Conservation (phyloP, 2,329 filamentous ascomycete genomes). For the Pseudodiploospora longispora region DNA sequence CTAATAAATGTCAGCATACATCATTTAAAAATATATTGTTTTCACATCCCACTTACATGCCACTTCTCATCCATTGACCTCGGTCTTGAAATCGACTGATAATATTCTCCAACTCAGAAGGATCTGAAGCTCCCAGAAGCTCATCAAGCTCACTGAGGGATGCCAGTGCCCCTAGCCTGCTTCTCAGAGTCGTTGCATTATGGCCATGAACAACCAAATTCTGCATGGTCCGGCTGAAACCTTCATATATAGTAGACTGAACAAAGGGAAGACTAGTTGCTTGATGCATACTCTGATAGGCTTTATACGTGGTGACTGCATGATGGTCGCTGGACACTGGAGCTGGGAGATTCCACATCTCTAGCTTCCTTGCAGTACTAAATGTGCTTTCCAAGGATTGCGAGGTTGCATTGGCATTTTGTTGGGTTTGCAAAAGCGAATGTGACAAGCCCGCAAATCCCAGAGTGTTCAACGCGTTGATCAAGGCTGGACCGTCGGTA, state of each 20-base stretch:
- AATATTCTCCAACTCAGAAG: slow-evolving; percentile 51
- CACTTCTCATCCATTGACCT: slow-evolving; percentile 72
- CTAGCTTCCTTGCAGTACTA: slow-evolving; percentile 70
- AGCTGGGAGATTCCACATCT: slow-evolving; percentile 84
- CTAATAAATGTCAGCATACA: slow-evolving; percentile 29
- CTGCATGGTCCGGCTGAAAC: slow-evolving; percentile 52
- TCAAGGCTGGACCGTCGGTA: slow-evolving; percentile 58
- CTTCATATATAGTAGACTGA: slow-evolving; percentile 51
- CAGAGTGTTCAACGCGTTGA: slow-evolving; percentile 69
- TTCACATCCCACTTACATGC: slow-evolving; percentile 49
- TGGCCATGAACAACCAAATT: slow-evolving; percentile 42
- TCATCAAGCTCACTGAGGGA: slow-evolving; percentile 77
- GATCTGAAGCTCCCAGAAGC: slow-evolving; percentile 52
- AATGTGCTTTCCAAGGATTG: slow-evolving; percentile 64
- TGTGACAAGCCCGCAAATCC: slow-evolving; percentile 82
- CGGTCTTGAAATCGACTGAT: slow-evolving; percentile 58
- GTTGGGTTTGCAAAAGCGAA: slow-evolving; percentile 63
- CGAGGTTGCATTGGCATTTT: slow-evolving; percentile 48
- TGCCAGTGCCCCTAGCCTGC: slow-evolving; percentile 55
- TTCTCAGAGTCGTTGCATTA: slow-evolving; percentile 44
- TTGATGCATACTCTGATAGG: slow-evolving; percentile 70
- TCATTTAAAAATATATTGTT: background rate
- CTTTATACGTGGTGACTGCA: slow-evolving; percentile 66
- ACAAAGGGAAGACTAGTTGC: slow-evolving; percentile 49
- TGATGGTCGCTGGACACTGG: slow-evolving; percentile 55